Base-by-base conservation (phyloP, 495 filamentous ascomycete genomes). In the Penicillium roqueforti region DNA sequence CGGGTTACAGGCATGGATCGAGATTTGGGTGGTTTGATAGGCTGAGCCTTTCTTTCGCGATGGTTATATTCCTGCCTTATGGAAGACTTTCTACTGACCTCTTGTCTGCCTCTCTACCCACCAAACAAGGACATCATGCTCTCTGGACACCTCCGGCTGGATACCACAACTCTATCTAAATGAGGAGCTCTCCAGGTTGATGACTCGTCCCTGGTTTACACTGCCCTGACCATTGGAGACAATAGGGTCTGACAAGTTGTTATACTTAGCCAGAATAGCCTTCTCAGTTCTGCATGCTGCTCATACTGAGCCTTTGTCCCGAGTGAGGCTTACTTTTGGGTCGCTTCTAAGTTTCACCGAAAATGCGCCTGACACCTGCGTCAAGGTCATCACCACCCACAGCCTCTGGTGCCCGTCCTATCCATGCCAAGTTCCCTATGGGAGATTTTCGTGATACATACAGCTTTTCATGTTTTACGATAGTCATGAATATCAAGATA, bases 1-100 rank as follows among this genome's bases (percentile, higher is more conserved):
- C 81, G 89, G 45, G 79, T 97, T 22, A 81, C 73, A 47, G 83
- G 82, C 3, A 87, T 96, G 79, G 89, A 91, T 56, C 82, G 78
- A 56, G 89, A 96, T 66, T 68, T 95, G 18, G 83, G 82, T 6
- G 85, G 83, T 1, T 59, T 92, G 25, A 53, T 78, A 44, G 63
- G 79, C 46, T 83, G 72, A 80, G 40, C 9, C 10, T 52, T 26
- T 13, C 14, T 25, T 36, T 16, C 19, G 5, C 40, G 31, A n/a
- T 25, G 29, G 9, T 19, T 13, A 16, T 25, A 5, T 26, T 19
- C 20, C 13, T 16, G 5, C 29, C 13, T 20, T 6, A 10, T 20
- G 22, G 22, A 43, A 25, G 20, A 23, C 13, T 43, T 31, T 11
- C 39, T 25, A 25, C 19, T 18, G 28, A 34, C 26, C 1, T 18